These are phyloP conservation scores for Microthyrium microscopicum DNA, from an alignment of 2,329 filamentous ascomycete species.

Conservation along the genomic window DNA sequence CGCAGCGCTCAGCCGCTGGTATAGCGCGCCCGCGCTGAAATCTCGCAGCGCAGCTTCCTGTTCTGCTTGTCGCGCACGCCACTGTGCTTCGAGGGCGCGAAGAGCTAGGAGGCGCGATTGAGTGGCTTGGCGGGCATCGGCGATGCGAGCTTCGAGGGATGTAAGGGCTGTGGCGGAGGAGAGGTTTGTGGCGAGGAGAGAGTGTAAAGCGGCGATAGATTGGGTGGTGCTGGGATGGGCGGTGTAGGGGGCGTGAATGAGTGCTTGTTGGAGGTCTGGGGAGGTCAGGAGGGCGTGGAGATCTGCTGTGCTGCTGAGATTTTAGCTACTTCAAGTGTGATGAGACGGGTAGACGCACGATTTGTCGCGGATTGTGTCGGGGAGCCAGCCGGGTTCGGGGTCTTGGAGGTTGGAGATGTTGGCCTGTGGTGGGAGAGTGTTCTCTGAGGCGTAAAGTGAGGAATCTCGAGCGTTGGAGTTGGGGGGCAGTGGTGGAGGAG, in stretches of 20 bases:
- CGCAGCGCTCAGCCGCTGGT: slow-evolving; percentile 60
- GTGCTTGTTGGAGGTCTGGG: slow-evolving; percentile 52
- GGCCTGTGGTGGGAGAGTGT: slow-evolving; percentile 8
- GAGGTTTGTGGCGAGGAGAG: slow-evolving; percentile 54
- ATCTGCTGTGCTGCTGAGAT: slow-evolving; percentile 50
- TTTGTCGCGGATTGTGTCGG: slow-evolving; percentile 60
- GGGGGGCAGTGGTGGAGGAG: slow-evolving; percentile 25
- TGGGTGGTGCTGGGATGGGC: slow-evolving; percentile 55
- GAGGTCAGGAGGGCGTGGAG: slow-evolving; percentile 52
- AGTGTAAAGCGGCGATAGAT: slow-evolving; percentile 47
- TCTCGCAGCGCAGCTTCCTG: slow-evolving; percentile 74
- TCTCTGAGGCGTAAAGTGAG: slow-evolving; percentile 12
- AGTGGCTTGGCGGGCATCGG: slow-evolving; percentile 48
- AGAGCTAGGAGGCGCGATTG: slow-evolving; percentile 71
- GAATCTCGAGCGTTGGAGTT: slow-evolving; percentile 13
- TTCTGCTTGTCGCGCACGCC: slow-evolving; percentile 73
- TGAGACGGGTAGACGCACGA: slow-evolving; percentile 38
- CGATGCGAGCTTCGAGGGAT: slow-evolving; percentile 41
- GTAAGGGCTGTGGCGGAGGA: slow-evolving; percentile 47
- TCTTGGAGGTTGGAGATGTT: slow-evolving; percentile 12
- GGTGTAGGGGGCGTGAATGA: slow-evolving; percentile 49
- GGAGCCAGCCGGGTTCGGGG: slow-evolving; percentile 57
- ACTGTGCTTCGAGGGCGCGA: slow-evolving; percentile 79
- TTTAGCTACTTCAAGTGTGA: slow-evolving; percentile 11
- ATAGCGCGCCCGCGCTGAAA: slow-evolving; percentile 74